Percentiles rank a stretch among this genome's conserved stretches.
Evolutionary conservation across 2,329 filamentous ascomycete species (phyloP).

Genomic region (Hypomyces perniciosus): DNA sequence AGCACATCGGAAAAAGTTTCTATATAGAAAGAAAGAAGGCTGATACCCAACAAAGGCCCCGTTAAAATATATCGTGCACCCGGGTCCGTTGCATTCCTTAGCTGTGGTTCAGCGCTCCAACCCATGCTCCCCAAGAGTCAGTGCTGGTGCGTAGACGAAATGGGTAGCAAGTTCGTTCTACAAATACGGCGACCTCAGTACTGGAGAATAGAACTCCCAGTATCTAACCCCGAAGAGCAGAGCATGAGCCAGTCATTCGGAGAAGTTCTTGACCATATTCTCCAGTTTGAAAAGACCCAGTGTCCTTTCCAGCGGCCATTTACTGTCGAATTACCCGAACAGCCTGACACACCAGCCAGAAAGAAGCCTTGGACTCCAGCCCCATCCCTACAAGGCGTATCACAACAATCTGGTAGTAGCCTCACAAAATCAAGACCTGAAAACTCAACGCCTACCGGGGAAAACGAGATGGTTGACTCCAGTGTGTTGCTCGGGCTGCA

Average conservation of each 20-base stretch:
- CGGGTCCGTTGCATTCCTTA: slow-evolving; percentile 80
- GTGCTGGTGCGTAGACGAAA: slow-evolving; percentile 86
- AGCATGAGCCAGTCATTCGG: slow-evolving; percentile 62
- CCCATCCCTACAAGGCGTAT: background rate
- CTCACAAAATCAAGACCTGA: slow-evolving; percentile 5
- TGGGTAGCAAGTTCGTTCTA: slow-evolving; percentile 75
- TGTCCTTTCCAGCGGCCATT: slow-evolving; percentile 81
- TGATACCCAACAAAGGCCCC: slow-evolving; percentile 43
- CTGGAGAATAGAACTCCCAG: slow-evolving; percentile 83
- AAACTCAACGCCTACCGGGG: background rate
- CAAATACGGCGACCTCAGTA: slow-evolving; percentile 78
- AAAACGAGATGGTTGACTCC: no score
- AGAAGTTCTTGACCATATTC: slow-evolving; percentile 60
- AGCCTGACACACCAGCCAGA: slow-evolving; percentile 48
- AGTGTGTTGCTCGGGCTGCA: no score
- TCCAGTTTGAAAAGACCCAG: slow-evolving; percentile 81
- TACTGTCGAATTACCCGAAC: slow-evolving; percentile 65
- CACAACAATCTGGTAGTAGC: slow-evolving; percentile 27
- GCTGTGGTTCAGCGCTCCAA: slow-evolving; percentile 75
- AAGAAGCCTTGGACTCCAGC: slow-evolving; percentile 63
- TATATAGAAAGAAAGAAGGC: background rate
- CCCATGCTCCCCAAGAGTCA: slow-evolving; percentile 86
- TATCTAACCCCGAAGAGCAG: slow-evolving; percentile 41
- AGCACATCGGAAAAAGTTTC: background rate
- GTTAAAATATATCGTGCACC: slow-evolving; percentile 82